Evolutionary conservation across 192 early-diverging fungal species (phyloP).

Genomic region (Gryganskiella cystojenkinii): DNA sequence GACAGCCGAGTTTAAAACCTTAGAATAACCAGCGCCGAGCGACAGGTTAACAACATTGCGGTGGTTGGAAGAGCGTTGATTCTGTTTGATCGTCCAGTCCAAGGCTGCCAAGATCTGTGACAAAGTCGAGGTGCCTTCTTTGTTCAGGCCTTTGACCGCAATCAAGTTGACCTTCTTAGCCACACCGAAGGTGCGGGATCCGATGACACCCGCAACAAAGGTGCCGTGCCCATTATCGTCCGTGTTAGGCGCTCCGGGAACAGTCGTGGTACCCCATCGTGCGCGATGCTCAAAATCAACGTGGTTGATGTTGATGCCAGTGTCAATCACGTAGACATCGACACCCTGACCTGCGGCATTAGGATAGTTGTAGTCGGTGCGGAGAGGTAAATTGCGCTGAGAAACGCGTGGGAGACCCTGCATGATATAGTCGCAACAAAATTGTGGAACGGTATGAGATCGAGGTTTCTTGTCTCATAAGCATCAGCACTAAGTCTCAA

Average conservation of each 20-base stretch:
- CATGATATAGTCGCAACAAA: not conserved
- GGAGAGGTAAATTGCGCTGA: conserved; percentile 59
- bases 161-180: conserved; percentile 80
- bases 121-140: conserved; percentile 49
- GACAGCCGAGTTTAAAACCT: conserved; percentile 56
- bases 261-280: conserved; percentile 58
- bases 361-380: conserved; percentile 62
- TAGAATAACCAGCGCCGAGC: conserved; percentile 51
- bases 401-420: conserved; percentile 62
- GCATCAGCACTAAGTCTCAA: no score
- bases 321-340: conserved; percentile 75
- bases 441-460: not conserved
- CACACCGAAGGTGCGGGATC: conserved; percentile 70
- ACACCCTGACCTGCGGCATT: conserved; percentile 68
- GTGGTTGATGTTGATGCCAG: conserved; percentile 62
- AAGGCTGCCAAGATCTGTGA: conserved; percentile 54
- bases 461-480: no score
- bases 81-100: conserved; percentile 51
- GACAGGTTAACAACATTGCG: conserved; percentile 53
- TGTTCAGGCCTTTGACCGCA: conserved; percentile 71
- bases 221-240: conserved; percentile 69
- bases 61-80: conserved; percentile 17
- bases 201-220: conserved; percentile 65
- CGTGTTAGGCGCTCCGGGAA: conserved; percentile 39
- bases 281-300: conserved; percentile 66